Evolutionary conservation across 1,139 yeast genomes (phyloP), one percentile per base, ranked within the genome.

Genomic region (Arxiozyma heterogenica): DNA sequence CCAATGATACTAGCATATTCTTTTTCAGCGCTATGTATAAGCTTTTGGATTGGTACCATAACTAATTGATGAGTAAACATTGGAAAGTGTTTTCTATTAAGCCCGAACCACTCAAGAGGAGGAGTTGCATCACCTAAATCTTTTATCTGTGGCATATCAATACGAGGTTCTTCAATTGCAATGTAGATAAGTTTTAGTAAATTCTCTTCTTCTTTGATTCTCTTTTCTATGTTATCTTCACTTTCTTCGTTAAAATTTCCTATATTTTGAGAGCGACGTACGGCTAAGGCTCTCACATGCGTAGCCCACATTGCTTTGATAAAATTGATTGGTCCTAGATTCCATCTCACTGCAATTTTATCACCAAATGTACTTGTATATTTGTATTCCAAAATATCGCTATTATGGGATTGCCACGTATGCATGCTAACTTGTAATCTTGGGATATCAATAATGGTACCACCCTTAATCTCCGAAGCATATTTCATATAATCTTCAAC

Each of bases 51-150:
- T 12, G 84, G 80, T 22, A 86, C 80, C 55, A 90, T 86, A 0
- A 84, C 82, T 57, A 81, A 72, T 66, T 88, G 93, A 65, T 93
- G 97, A 0, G 96, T 86, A 54, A 87, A 77, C 51, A 86, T 83
- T 0, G 98, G 98, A 60, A 93, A 82, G 60, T 83, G 81, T 61
- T 84, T 81, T 61, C 98, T 76, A 67, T 93, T 94, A 39, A 93
- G 76, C 0, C 98, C 98, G 72, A 93, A 86, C 98, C 98, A 93
- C 68, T 93, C 98, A 58, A 93, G 73, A 2, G 98, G 98, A 1
- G 98, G 98, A 0, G 98, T 93, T 1, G 97, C 98, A 70, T 86
- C 93, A 38, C 98, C 98, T 64, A 93, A 75, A 65, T 93, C 98
- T 63, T 83, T 82, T 61, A 93, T 74, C 62, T 85, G 94, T 1